These are phyloP conservation scores for Aristolochia californica DNA, from an alignment of 164 flowering plant genomes.

Conservation along the genomic window DNA sequence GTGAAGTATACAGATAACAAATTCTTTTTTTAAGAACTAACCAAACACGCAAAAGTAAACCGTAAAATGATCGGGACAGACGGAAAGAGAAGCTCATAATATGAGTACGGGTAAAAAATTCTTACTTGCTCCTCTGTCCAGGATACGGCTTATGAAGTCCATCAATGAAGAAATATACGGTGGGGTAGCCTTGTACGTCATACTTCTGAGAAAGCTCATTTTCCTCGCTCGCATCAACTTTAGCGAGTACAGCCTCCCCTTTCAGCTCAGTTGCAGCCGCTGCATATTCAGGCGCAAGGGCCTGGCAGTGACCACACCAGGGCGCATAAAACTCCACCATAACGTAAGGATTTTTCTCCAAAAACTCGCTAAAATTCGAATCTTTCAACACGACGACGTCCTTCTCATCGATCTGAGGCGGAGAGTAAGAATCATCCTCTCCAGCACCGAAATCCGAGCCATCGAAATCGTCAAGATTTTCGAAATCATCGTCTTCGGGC, in stretches of 20 bases:
- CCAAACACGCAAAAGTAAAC: background rate
- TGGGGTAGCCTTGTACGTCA: slow-evolving; percentile 81
- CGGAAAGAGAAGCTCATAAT: background rate
- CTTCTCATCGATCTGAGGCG: slow-evolving; percentile 54
- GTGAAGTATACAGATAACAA: too few species aligned
- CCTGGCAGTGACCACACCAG: slow-evolving; percentile 93
- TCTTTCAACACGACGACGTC: slow-evolving; percentile 79
- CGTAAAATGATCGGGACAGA: background rate
- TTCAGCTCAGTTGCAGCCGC: slow-evolving; percentile 88
- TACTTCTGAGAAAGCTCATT: slow-evolving; percentile 70
- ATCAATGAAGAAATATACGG: slow-evolving; percentile 70
- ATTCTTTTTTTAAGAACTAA: background rate
- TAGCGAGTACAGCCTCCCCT: slow-evolving; percentile 55
- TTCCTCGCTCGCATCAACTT: slow-evolving; percentile 83
- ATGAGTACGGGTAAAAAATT: background rate
- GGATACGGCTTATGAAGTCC: slow-evolving; percentile 72
- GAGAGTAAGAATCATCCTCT: slow-evolving; percentile 18
- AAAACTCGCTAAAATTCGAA: slow-evolving; percentile 53
- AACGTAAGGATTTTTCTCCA: slow-evolving; percentile 55
- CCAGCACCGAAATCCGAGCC: slow-evolving; percentile 15
- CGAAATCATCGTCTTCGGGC: slow-evolving; percentile 15
- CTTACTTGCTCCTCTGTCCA: slow-evolving; percentile 66
- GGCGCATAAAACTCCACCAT: slow-evolving; percentile 97
- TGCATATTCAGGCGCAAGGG: slow-evolving; percentile 81
- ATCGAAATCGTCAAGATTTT: slow-evolving; percentile 27